Conservation (phyloP, 257 asterid species). For the Gentiana macrophylla region DNA sequence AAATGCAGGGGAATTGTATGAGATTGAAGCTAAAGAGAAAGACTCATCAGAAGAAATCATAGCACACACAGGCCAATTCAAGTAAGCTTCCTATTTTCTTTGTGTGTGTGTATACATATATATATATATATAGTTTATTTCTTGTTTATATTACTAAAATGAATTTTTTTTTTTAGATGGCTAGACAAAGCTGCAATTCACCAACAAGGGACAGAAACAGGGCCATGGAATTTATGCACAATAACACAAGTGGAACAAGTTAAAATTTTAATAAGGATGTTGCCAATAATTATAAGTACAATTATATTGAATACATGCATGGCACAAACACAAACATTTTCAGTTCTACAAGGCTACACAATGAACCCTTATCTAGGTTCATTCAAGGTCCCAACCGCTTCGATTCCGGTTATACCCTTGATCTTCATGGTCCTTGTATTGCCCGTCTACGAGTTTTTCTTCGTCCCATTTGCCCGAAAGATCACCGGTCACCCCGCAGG, state of each 20-base stretch:
- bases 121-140: no score
- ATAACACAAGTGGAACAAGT: conserved; percentile 47
- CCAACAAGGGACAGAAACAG: not conserved
- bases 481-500: conserved; percentile 34
- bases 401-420: conserved; percentile 36
- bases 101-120: no score
- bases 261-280: conserved; percentile 34
- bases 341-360: conserved; percentile 35
- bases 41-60: conserved; percentile 10
- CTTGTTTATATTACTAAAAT: no score
- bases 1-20: conserved; percentile 7
- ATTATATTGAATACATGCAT: conserved; percentile 40
- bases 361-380: conserved; percentile 34
- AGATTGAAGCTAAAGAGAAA: conserved; percentile 7
- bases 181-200: conserved; percentile 33
- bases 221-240: conserved; percentile 22
- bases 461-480: conserved; percentile 34
- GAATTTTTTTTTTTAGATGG: conserved; percentile 11
- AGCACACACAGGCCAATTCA: conserved; percentile 11
- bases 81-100: not conserved
- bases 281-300: conserved; percentile 38
- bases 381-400: conserved; percentile 33
- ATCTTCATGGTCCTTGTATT: conserved; percentile 33
- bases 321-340: conserved; percentile 45
- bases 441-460: conserved; percentile 34